Conservation (phyloP, 2,329 filamentous ascomycete genomes). For the Fusarium aywerte region DNA sequence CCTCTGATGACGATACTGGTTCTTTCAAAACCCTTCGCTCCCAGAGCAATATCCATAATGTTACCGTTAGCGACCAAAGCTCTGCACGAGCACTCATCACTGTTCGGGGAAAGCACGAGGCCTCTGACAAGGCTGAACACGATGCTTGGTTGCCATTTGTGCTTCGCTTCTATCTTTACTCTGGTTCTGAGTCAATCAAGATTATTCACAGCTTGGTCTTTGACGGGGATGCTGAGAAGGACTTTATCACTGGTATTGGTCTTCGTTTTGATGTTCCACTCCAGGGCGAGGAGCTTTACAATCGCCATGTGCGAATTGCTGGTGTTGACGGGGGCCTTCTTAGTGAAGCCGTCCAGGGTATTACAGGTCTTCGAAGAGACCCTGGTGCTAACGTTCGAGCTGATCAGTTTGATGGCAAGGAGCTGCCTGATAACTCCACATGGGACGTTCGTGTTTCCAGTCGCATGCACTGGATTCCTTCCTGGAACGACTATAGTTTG, state of each 20-base stretch:
- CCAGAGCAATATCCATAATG: slow-evolving; percentile 62
- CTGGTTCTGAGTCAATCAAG: slow-evolving; percentile 64
- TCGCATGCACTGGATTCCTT: slow-evolving; percentile 65
- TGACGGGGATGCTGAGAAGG: slow-evolving; percentile 59
- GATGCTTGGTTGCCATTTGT: slow-evolving; percentile 63
- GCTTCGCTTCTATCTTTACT: slow-evolving; percentile 67
- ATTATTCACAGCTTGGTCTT: slow-evolving; percentile 67
- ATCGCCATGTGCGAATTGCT: slow-evolving; percentile 68
- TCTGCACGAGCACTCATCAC: slow-evolving; percentile 58
- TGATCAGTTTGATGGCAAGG: slow-evolving; percentile 61
- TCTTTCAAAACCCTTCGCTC: slow-evolving; percentile 58
- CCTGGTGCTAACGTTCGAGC: slow-evolving; percentile 60
- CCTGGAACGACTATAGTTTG: slow-evolving; percentile 68
- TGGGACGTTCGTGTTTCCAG: slow-evolving; percentile 60
- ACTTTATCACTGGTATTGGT: slow-evolving; percentile 66
- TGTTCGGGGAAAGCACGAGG: slow-evolving; percentile 53
- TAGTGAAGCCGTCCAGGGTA: slow-evolving; percentile 67
- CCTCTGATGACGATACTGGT: slow-evolving; percentile 25
- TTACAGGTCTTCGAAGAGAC: slow-evolving; percentile 68
- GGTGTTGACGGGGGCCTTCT: slow-evolving; percentile 66
- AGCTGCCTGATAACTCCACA: slow-evolving; percentile 56
- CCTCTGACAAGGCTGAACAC: slow-evolving; percentile 45
- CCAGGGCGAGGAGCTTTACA: slow-evolving; percentile 61
- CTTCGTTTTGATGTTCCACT: slow-evolving; percentile 67
- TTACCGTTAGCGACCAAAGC: slow-evolving; percentile 58